A percentile compares a stretch with the other conserved stretches of the same genome.
These are phyloP conservation scores for Penicillium sp. DNA, from an alignment of 2,329 filamentous ascomycete species.

Conservation along the genomic window DNA sequence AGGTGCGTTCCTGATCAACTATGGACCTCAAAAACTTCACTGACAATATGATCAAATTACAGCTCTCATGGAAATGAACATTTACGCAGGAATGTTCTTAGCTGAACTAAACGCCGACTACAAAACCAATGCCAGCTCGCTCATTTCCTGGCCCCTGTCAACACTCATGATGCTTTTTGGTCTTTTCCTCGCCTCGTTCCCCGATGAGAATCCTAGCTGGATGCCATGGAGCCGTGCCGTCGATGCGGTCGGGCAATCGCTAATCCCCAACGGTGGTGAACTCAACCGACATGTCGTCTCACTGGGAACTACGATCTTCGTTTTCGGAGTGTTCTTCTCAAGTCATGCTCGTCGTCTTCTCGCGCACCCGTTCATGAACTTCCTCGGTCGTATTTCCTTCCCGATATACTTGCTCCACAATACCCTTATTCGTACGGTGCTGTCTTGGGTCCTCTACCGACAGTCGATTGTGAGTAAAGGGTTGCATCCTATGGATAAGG, in stretches of 20 bases:
- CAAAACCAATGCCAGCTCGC: conserved; percentile 16
- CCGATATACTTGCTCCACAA: conserved; percentile 29
- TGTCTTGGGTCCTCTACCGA: conserved; percentile 24
- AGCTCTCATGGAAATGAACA: conserved; percentile 25
- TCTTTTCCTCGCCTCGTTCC: conserved; percentile 24
- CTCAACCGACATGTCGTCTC: conserved; percentile 23
- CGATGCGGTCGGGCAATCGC: conserved; percentile 4
- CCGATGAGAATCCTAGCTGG: conserved; percentile 23
- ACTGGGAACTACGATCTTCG: conserved; percentile 22
- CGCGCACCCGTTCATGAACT: conserved; percentile 22
- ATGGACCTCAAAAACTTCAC: background rate
- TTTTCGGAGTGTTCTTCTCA: conserved; percentile 25
- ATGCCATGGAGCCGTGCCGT: conserved; percentile 22
- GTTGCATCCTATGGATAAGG: background rate
- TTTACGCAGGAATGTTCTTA: conserved; percentile 26
- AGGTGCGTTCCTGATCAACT: conserved; percentile 14
- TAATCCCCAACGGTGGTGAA: conserved; percentile 20
- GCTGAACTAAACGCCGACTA: conserved; percentile 26
- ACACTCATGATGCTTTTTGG: conserved; percentile 22
- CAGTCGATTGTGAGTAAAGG: conserved; percentile 3
- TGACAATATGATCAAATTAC: background rate
- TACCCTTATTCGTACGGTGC: conserved; percentile 24
- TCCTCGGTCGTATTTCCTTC: conserved; percentile 27
- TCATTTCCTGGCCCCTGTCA: conserved; percentile 19
- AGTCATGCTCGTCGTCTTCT: conserved; percentile 17